A percentile compares a stretch with the other conserved stretches of the same genome.
phyloP scores from a whole-genome alignment of 164 flowering plant genomes.

The Platanus orientalis region DNA sequence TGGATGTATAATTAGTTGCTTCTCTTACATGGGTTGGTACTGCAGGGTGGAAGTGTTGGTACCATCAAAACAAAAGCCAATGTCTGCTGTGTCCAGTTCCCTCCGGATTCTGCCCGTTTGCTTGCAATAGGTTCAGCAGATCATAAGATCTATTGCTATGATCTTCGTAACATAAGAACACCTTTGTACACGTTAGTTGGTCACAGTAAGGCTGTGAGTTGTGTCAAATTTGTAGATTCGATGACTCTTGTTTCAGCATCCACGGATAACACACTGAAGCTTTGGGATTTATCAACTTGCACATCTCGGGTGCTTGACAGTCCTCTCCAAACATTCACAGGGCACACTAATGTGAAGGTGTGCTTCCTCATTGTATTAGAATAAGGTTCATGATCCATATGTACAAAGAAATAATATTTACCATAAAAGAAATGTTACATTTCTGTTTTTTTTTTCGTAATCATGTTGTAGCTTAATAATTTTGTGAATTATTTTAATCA shows the following conservation, averaged over 20 bases:
- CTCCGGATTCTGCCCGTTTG: conserved; percentile 63
- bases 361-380: conserved; percentile 6
- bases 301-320: conserved; percentile 46
- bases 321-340: conserved; percentile 65
- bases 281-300: conserved; percentile 66
- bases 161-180: conserved; percentile 65
- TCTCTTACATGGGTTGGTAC: conserved; percentile 41
- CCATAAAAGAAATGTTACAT: no score
- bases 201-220: conserved; percentile 68
- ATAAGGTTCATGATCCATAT: no score
- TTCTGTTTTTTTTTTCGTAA: no score
- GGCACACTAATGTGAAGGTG: conserved; percentile 74
- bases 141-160: conserved; percentile 81
- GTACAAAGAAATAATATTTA: no score
- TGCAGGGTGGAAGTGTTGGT: conserved; percentile 67
- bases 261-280: conserved; percentile 82
- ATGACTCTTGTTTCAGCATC: conserved; percentile 72
- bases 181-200: conserved; percentile 69
- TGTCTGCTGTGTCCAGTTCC: conserved; percentile 95
- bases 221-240: conserved; percentile 67
- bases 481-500: no score
- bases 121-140: conserved; percentile 98
- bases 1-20: conserved; percentile 39
- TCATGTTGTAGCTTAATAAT: no score
- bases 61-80: conserved; percentile 69